Conservation (phyloP, 768 basidiomycete species). For the Boletus subparvulus region DNA sequence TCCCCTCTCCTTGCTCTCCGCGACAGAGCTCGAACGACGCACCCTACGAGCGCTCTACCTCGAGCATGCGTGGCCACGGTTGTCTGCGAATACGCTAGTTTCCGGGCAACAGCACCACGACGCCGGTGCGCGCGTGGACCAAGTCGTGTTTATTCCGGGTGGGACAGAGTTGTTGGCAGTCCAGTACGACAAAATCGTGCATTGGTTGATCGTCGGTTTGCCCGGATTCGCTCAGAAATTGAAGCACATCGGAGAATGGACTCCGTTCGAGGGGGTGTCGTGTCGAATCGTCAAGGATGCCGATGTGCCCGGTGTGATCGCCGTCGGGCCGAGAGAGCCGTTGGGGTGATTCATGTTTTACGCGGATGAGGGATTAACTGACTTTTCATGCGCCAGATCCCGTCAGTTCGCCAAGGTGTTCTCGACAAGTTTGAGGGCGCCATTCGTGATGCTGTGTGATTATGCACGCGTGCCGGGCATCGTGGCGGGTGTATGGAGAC, state of each 20-base stretch:
- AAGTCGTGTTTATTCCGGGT: conserved; percentile 27
- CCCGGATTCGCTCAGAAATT: conserved; percentile 14
- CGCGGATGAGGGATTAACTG: neutral
- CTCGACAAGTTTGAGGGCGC: conserved; percentile 18
- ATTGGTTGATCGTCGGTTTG: conserved; percentile 23
- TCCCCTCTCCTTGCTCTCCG: conserved; percentile 14
- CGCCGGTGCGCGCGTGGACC: conserved; percentile 15
- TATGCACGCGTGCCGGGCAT: conserved; percentile 24
- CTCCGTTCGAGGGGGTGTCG: conserved; percentile 7
- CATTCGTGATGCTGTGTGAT: conserved; percentile 23
- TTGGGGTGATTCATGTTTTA: neutral
- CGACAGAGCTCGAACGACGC: conserved; percentile 27
- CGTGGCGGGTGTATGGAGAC: conserved; percentile 23
- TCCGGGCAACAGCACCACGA: neutral
- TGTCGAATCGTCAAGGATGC: conserved; percentile 25
- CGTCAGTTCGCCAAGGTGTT: conserved; percentile 20
- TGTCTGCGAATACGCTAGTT: conserved; percentile 14
- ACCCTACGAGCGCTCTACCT: conserved; percentile 29
- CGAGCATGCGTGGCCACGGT: conserved; percentile 20
- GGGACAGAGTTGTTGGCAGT: conserved; percentile 30
- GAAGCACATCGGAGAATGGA: conserved; percentile 23
- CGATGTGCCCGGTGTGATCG: conserved; percentile 18
- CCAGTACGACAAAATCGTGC: conserved; percentile 22
- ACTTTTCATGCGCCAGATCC: neutral
- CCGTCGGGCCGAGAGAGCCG: conserved; percentile 18